Conservation (phyloP, 2,329 filamentous ascomycete genomes). For the Talaromyces islandicus region DNA sequence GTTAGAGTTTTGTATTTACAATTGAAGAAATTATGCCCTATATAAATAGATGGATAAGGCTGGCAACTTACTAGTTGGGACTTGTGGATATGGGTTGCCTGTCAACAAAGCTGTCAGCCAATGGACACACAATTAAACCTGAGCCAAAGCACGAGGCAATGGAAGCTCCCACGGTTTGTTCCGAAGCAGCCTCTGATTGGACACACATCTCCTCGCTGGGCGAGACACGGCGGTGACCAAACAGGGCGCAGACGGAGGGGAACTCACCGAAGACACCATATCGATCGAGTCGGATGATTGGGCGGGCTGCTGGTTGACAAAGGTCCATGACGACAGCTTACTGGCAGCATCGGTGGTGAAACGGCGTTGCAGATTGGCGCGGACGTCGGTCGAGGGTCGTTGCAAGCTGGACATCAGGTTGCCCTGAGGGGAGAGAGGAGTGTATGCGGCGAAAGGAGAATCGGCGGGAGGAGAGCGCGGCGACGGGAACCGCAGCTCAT, state of each 20-base stretch:
- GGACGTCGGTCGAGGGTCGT: slow-evolving; percentile 58
- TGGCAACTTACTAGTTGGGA: slow-evolving; percentile 15
- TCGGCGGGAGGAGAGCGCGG: slow-evolving; percentile 76
- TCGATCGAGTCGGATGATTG: slow-evolving; percentile 51
- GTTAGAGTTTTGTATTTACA: slow-evolving; percentile 21
- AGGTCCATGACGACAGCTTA: slow-evolving; percentile 68
- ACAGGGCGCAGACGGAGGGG: background rate
- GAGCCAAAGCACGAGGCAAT: background rate
- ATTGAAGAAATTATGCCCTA: slow-evolving; percentile 9
- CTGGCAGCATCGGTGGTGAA: slow-evolving; percentile 86
- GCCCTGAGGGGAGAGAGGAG: slow-evolving; percentile 66
- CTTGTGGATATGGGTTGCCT: slow-evolving; percentile 21
- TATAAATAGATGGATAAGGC: background rate
- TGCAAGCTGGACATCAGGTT: slow-evolving; percentile 55
- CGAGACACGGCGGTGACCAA: background rate
- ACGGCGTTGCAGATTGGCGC: slow-evolving; percentile 75
- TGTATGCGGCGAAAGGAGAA: slow-evolving; percentile 65
- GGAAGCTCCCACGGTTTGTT: background rate
- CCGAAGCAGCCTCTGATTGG: background rate
- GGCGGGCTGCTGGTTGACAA: slow-evolving; percentile 53
- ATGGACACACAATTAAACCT: slow-evolving; percentile 6
- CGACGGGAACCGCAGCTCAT: slow-evolving; percentile 71
- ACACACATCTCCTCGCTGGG: background rate
- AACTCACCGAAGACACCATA: slow-evolving; percentile 49
- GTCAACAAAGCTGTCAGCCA: slow-evolving; percentile 7